Evolutionary conservation across 306 rosid genomes (phyloP), one percentile per base, ranked within the genome.

Genomic region (Alnus rubra): DNA sequence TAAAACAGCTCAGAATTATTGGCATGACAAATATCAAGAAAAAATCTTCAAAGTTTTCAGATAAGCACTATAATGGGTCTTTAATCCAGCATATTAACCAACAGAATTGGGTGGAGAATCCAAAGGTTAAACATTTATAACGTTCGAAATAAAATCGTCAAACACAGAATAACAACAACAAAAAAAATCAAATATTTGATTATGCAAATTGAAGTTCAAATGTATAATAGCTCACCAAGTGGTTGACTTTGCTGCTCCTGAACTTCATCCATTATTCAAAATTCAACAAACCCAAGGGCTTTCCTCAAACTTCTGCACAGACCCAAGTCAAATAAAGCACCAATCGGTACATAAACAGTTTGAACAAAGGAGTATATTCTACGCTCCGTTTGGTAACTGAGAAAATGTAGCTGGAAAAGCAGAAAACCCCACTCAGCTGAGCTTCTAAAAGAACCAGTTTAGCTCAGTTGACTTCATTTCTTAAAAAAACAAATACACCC

Each of bases 241-340:
- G 81, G 70, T 67, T 80, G 52, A 71, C 83, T 69, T 79, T 85
- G 87, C 78, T 82, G 70, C 73, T 82, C 89, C 78, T 86, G 86
- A 86, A 78, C 82, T 69, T 87, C 90, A 48, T 82, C 91, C 97
- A 92, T 92, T 56, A n/a, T 31, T 58, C 55, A 53, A 80, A 72
- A 45, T 35, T 55, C 14, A 37, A 47, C 15, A 12, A 37, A 47
- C n/a, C 47, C 42, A 50, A 76, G 54, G 56, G 71, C 35, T 16
- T 58, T 81, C 35, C 33, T 44, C 45, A 76, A 31, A 30, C 53
- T 39, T 51, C 86, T 74, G 65, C 78, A 76, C 0, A 14, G 0
- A 62, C 72, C 76, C 45, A 79, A 84, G 30, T 55, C 4, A 44
- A 73, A 74, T 28, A 58, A 64, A 31, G n/a, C 49, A 6, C 19